These are phyloP conservation scores for Porpolomopsis calyptriformis DNA, from an alignment of 768 basidiomycete genomes.

Conservation along the genomic window DNA sequence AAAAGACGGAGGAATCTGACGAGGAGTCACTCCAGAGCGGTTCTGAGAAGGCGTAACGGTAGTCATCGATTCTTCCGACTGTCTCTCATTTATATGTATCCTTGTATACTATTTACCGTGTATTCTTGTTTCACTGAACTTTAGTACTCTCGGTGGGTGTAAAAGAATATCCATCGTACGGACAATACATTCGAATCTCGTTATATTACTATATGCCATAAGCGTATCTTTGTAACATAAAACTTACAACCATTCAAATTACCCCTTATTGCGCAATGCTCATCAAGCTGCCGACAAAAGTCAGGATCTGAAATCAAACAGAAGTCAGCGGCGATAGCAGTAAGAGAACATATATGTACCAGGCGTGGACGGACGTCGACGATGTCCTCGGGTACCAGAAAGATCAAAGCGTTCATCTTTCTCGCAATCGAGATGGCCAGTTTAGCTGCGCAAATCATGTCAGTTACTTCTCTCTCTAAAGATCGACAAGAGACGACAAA, in stretches of 20 bases:
- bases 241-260: background rate
- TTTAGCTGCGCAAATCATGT: slow-evolving; percentile 52
- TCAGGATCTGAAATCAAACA: slow-evolving; percentile 59
- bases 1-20: too few species aligned
- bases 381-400: slow-evolving; percentile 94
- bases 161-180: too few species aligned
- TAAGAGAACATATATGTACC: slow-evolving; percentile 35
- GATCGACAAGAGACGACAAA: slow-evolving; percentile 27
- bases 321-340: background rate
- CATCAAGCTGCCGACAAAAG: slow-evolving; percentile 93
- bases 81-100: too few species aligned
- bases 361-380: slow-evolving; percentile 87
- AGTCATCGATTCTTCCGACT: too few species aligned
- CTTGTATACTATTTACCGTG: too few species aligned
- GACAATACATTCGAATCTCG: too few species aligned
- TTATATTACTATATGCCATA: too few species aligned
- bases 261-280: slow-evolving; percentile 37
- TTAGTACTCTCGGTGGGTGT: too few species aligned
- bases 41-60: too few species aligned
- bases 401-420: slow-evolving; percentile 93
- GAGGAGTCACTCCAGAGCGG: too few species aligned
- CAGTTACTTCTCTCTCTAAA: too few species aligned
- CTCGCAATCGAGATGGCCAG: slow-evolving; percentile 97
- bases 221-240: background rate
- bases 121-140: too few species aligned